These are phyloP conservation scores for Cochlearia excelsa DNA, from an alignment of 345 rosid genomes.

Conservation along the genomic window DNA sequence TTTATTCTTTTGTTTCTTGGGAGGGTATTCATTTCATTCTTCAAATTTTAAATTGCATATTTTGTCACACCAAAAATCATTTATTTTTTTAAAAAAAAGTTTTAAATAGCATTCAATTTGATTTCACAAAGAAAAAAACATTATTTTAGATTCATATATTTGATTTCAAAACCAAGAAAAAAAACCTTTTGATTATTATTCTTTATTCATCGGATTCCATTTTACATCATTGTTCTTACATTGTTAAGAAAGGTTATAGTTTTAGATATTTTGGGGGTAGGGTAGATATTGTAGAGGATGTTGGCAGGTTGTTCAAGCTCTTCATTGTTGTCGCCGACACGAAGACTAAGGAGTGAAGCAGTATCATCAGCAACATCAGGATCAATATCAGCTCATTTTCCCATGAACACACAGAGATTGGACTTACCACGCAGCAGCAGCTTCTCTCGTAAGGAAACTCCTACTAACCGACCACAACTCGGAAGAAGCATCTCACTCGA, in stretches of 20 bases:
- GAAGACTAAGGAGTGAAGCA: conserved; percentile 95
- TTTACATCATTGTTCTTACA: conserved; percentile 28
- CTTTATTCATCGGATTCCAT: conserved; percentile 72
- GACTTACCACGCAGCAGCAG: conserved; percentile 70
- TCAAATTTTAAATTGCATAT: conserved; percentile 23
- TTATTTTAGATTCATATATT: conserved; percentile 37
- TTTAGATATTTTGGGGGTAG: conserved; percentile 37
- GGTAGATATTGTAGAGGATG: conserved; percentile 75
- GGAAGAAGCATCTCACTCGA: conserved; percentile 59
- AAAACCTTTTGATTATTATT: conserved; percentile 18
- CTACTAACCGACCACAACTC: conserved; percentile 46
- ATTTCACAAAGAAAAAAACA: conserved; percentile 11
- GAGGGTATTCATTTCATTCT: conserved; percentile 19
- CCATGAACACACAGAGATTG: conserved; percentile 97
- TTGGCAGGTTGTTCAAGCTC: conserved; percentile 99
- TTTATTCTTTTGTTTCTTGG: conserved; percentile 36
- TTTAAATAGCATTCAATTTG: neutral
- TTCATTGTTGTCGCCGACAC: conserved; percentile 93
- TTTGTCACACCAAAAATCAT: neutral
- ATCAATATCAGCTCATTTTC: conserved; percentile 43
- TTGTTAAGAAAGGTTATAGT: conserved; percentile 5
- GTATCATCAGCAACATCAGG: conserved; percentile 52
- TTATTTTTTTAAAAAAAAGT: no score
- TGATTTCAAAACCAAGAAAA: conserved; percentile 8
- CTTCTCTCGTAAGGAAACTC: conserved; percentile 71